Percentiles rank a stretch among this genome's conserved stretches.
phyloP scores from a whole-genome alignment of 2,329 filamentous ascomycete species.

The Sporothrix globosa region DNA sequence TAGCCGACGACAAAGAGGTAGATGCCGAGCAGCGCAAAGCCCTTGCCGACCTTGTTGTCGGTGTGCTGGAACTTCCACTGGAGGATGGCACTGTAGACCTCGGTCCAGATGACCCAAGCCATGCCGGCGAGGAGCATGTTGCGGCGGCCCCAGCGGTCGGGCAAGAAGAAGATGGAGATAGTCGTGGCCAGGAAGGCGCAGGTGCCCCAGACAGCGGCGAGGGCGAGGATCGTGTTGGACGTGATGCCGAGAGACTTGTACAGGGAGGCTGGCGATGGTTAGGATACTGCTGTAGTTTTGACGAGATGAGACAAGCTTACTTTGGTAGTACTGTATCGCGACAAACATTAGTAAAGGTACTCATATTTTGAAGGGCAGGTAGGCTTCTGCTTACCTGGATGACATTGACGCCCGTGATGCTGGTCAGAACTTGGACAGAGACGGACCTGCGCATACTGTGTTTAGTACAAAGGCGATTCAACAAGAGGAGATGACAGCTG shows the following conservation, averaged over 20 bases:
- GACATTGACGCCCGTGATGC: conserved; percentile 60
- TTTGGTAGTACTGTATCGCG: conserved; percentile 26
- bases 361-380: too few relatives aligned
- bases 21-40: conserved; percentile 62
- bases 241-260: conserved; percentile 59
- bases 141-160: conserved; percentile 62
- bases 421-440: conserved; percentile 61
- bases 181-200: conserved; percentile 55
- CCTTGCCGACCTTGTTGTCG: conserved; percentile 57
- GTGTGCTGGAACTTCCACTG: conserved; percentile 56
- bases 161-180: conserved; percentile 56
- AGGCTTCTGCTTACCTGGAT: conserved; percentile 50
- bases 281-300: too few relatives aligned
- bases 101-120: conserved; percentile 55
- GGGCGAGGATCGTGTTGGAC: conserved; percentile 54
- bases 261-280: conserved; percentile 48
- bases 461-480: conserved; percentile 32
- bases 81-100: conserved; percentile 64
- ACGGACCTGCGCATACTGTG: conserved; percentile 45
- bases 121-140: conserved; percentile 62
- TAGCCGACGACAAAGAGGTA: conserved; percentile 62
- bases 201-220: conserved; percentile 60
- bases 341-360: background rate
- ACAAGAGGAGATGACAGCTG: background rate
- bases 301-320: background rate